A percentile compares a stretch with the other conserved stretches of the same genome.
These are phyloP conservation scores for Myochromella boudieri DNA, from an alignment of 768 basidiomycete species.

Conservation along the genomic window DNA sequence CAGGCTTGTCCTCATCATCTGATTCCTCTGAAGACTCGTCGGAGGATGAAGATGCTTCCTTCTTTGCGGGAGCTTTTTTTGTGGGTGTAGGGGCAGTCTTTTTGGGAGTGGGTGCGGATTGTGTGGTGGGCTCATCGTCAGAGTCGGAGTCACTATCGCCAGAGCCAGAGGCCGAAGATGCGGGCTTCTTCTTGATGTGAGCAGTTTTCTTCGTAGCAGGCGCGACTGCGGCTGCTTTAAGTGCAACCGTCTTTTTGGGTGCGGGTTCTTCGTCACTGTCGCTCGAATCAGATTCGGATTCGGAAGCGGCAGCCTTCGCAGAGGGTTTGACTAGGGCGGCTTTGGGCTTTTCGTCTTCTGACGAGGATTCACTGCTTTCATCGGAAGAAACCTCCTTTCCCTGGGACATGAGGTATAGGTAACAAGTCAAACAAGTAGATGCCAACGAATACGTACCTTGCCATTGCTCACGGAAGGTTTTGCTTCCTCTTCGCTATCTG, in stretches of 20 bases:
- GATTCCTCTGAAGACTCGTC: not conserved
- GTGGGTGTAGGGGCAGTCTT: conserved; percentile 17
- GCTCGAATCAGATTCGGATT: conserved; percentile 29
- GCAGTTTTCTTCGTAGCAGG: conserved; percentile 11
- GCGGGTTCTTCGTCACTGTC: conserved; percentile 34
- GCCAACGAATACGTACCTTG: conserved; percentile 26
- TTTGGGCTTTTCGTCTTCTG: conserved; percentile 60
- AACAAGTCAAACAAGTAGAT: not conserved
- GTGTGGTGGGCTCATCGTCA: conserved; percentile 14
- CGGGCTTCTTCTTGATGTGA: conserved; percentile 1
- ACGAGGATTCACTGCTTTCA: conserved; percentile 44
- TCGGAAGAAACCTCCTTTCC: conserved; percentile 38
- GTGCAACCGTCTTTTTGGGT: conserved; percentile 20
- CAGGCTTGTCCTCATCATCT: conserved; percentile 26
- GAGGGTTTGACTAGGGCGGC: conserved; percentile 45
- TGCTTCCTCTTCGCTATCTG: conserved; percentile 29
- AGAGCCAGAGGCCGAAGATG: conserved; percentile 26
- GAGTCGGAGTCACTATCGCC: conserved; percentile 15
- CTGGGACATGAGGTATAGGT: conserved; percentile 11
- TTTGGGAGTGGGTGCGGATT: too few relatives aligned
- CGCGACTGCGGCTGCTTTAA: conserved; percentile 18
- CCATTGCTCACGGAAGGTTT: conserved; percentile 26
- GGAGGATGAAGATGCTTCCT: conserved; percentile 6
- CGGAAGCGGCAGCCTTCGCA: conserved; percentile 32
- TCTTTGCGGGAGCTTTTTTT: conserved; percentile 2